phyloP scores from a whole-genome alignment of 2,329 filamentous ascomycete genomes.

The Teratosphaeria nubilosa region DNA sequence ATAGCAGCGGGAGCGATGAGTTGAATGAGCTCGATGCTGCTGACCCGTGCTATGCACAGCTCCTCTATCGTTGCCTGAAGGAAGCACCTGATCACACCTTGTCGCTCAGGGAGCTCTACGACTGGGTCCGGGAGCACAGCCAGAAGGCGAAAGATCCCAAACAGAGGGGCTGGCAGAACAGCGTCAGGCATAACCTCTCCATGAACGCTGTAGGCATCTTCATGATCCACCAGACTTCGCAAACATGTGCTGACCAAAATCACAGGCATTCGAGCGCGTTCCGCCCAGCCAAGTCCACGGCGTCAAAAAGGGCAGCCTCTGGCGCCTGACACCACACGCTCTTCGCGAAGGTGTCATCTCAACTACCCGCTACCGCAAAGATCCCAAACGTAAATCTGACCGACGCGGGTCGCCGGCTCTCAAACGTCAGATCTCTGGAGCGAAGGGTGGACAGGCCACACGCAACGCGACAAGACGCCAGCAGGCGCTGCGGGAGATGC shows the following conservation, averaged over 20 bases:
- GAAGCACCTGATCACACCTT: conserved; percentile 57
- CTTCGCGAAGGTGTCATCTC: conserved; percentile 65
- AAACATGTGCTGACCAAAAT: conserved; percentile 7
- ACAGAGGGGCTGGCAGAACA: conserved; percentile 77
- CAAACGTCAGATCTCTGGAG: conserved; percentile 35
- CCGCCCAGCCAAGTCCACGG: conserved; percentile 34
- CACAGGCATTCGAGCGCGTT: conserved; percentile 48
- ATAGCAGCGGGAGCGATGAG: conserved; percentile 5
- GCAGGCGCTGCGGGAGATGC: conserved; percentile 7
- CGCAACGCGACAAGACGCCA: conserved; percentile 18
- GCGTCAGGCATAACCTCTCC: conserved; percentile 86
- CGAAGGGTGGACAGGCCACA: conserved; percentile 36
- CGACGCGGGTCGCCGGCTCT: conserved; percentile 20
- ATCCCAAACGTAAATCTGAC: conserved; percentile 32
- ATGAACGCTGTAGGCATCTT: conserved; percentile 72
- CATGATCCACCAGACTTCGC: conserved; percentile 3
- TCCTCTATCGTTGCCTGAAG: conserved; percentile 69
- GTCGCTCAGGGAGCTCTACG: conserved; percentile 77
- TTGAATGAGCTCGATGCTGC: conserved; percentile 10
- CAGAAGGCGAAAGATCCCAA: conserved; percentile 55
- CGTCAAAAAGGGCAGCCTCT: conserved; percentile 59
- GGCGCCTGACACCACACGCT: conserved; percentile 68
- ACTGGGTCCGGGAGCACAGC: conserved; percentile 79
- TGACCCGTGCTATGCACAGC: conserved; percentile 55
- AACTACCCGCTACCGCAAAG: conserved; percentile 56